Base-by-base conservation (phyloP, 2,329 filamentous ascomycete species). In the Trichoderma sp. region DNA sequence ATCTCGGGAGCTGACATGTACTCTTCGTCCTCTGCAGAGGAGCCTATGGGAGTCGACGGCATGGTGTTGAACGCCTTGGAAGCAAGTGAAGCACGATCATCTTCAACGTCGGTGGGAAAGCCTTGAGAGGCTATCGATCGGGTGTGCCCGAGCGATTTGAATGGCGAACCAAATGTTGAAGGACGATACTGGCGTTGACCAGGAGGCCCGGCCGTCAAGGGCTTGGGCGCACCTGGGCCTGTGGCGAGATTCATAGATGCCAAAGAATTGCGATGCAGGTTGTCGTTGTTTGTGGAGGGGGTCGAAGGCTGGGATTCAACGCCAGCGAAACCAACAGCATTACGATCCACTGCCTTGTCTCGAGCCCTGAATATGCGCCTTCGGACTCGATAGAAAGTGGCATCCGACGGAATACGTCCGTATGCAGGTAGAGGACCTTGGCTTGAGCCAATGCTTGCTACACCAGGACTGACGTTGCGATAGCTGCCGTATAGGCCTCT, bases 151-250 rank as follows among this genome's bases (percentile, higher is more conserved):
- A 78, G 73, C 35, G 76, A 73, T 66, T 77, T 80, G 67, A 79
- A 74, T 2, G 77, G 76, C 9, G 76, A 74, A 32, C 84, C 81
- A 37, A 82, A 77, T 2, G 79, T 79, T 27, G 79, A 78, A n/a
- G 82, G 77, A 22, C 78, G 82, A 70, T 81, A 82, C 67, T 84
- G 83, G 50, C 84, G 82, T 68, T 84, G 82, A 22, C 85, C 85
- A 13, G 85, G 85, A 50, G 85, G 85, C 2, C 85, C 85, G 32
- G 85, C 85, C 22, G 83, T 86, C 70, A 87, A 72, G 10, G 84
- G 85, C 25, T 76, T 79, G n/a, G 84, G 85, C 19, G 79, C 79
- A 6, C 83, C 83, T 1, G 78, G 75, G 0, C 77, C 77, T 29
- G 73, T 75, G 3, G 78, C 72, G 19, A 78, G 73, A n/a, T 72